Base-by-base conservation (phyloP, 805 yeast genomes). In the Yarrowia keelungensis region DNA sequence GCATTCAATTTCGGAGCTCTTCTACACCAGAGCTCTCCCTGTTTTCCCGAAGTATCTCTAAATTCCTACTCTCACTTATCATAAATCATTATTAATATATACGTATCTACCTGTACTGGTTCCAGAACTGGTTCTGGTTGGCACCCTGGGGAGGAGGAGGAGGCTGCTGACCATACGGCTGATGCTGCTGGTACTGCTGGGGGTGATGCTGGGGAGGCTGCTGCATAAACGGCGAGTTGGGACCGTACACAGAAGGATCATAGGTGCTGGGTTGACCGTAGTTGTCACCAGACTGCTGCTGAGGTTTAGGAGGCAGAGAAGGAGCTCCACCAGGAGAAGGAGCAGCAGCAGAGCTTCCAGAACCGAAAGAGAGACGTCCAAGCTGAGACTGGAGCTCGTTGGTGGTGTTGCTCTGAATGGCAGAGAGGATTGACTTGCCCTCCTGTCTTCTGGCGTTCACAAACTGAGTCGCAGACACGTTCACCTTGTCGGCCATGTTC, bases 311-410 rank as follows among this genome's bases (percentile, higher is more conserved):
- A 38, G 67, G 67, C 12, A 62, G 16, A 11, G 12, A 16, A n/a
- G 67, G 67, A 22, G 59, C 45, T 5, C 42, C 51, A 5, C 43
- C 58, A 19, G 42, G 22, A 11, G 32, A 5, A 47, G 56, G 56
- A 14, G 45, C 35, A 22, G 32, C 45, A 15, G 51, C 11, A 16
- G 65, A 43, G 14, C 19, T 8, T 1, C n/a, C 41, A 38, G 26
- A 38, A 3, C 59, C 59, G 26, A 51, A 39, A 10, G 56, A 69
- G 39, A 7, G 81, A 80, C 72, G 80, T 81, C 16, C 73, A 74
- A 46, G 78, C 76, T 41, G 67, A n/a, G 43, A 36, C 46, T 62
- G 54, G 9, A 62, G 47, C 19, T 38, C 46, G 36, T 47, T 62
- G 39, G 56, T 62, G 56, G 67, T 62, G 45, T 47, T 47, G 54